Base-by-base conservation (phyloP, 495 filamentous ascomycete species). In the Aspergillus conjunctus region DNA sequence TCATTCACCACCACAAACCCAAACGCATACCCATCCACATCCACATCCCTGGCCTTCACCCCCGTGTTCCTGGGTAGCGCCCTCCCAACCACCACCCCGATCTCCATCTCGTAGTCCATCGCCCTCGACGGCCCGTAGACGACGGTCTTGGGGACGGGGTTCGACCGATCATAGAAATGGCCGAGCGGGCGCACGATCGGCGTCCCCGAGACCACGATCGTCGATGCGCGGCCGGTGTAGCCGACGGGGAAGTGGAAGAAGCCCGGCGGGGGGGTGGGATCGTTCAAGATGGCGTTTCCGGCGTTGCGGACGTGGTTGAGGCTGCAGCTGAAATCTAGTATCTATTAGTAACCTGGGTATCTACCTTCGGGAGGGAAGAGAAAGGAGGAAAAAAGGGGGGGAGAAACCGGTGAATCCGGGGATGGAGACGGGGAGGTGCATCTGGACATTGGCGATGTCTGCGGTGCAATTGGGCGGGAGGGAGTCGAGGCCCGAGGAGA, bases 1-100 rank as follows among this genome's bases (percentile, higher is more conserved):
- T 96, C 91, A 71, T 96, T 96, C 73, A 96, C 73, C 52, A 96
- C 72, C 6, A 96, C 91, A 41, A 91, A 80, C 1, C 92, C 92
- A 70, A 96, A 94, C n/a, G 96, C 79, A 66, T 82, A 71, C 30
- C 90, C 83, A 34, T 86, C 83, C 1, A 92, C 92, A 45, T 88
- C 74, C 22, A 92, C 92, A 45, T 88, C 74, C 22, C 60, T 65
- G 0, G 71, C 68, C 15, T 61, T 62, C 18, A 74, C 22, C 14
- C 67, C 62, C 39, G 66, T 48, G 0, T 58, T 31, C 1, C 22
- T 21, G 3, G 65, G 44, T 0, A 74, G 50, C 0, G 67, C 60
- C 33, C 72, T 81, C 52, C 84, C 85, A 3, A 97, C 73, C 60
- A 97, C 88, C 31, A 86, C 85, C 0, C 89, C 92, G 11, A 97